These are phyloP conservation scores for Capsicum rhomboideum DNA, from an alignment of 257 asterid genomes.

Conservation along the genomic window DNA sequence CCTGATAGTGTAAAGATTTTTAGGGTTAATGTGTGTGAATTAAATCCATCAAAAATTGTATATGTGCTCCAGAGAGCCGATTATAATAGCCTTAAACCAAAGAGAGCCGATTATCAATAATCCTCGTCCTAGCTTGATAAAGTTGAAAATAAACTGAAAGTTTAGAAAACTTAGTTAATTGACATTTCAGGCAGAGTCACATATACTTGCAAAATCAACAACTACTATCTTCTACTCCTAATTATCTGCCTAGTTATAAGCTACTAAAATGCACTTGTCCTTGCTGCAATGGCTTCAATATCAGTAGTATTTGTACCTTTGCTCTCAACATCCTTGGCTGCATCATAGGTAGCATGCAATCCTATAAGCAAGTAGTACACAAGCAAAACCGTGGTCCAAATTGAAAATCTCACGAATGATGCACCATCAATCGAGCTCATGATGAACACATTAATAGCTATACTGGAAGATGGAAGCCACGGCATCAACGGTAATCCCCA, in stretches of 20 bases:
- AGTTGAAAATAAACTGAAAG: background rate
- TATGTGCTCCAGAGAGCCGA: too few species aligned
- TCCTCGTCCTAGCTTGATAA: background rate
- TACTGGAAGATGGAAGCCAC: conserved; percentile 30
- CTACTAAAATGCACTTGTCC: background rate
- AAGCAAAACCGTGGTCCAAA: conserved; percentile 24
- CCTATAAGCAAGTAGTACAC: conserved; percentile 24
- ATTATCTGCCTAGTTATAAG: background rate
- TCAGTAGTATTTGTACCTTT: background rate
- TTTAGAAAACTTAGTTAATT: background rate
- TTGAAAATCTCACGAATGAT: conserved; percentile 22
- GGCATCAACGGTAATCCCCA: conserved; percentile 34
- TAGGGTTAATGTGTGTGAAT: too few species aligned
- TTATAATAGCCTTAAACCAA: background rate
- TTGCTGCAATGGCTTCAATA: background rate
- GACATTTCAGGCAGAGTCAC: background rate
- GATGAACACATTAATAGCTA: conserved; percentile 27
- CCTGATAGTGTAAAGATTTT: too few species aligned
- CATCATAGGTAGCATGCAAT: conserved; percentile 28
- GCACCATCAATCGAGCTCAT: conserved; percentile 25
- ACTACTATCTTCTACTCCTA: background rate
- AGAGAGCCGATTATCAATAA: background rate
- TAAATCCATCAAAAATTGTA: too few species aligned
- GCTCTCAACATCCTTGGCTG: conserved; percentile 6
- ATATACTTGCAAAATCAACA: background rate